phyloP scores from a whole-genome alignment of 2,329 filamentous ascomycete species.

The Periglandula ipomoeae region DNA sequence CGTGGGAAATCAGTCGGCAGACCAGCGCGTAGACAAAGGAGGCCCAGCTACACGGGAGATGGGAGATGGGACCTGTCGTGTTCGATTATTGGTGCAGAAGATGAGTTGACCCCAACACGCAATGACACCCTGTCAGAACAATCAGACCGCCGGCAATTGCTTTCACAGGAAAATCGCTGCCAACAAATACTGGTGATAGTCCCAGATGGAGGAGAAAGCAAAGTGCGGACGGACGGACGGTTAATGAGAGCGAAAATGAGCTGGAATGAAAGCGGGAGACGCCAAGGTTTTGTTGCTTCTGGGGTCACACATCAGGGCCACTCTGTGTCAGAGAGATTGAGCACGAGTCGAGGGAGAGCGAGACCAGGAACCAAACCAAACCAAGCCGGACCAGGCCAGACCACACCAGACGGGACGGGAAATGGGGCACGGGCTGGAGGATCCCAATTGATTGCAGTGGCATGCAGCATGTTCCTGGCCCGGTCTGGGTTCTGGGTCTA shows the following conservation, averaged over 20 bases:
- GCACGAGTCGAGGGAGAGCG: slow-evolving; percentile 2
- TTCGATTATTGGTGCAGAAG: not conserved
- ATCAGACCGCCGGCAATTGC: not conserved
- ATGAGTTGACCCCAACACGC: no score
- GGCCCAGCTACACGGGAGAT: no score
- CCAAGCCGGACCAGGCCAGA: no score
- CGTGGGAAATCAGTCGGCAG: no score
- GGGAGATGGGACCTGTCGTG: not conserved
- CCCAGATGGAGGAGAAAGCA: not conserved
- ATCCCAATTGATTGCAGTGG: not conserved
- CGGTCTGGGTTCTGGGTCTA: no score
- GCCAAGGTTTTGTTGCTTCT: slow-evolving; percentile 3
- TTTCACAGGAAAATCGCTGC: not conserved
- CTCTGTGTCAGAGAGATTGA: not conserved
- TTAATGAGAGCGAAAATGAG: not conserved
- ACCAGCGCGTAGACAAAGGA: not conserved
- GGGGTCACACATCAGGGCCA: not conserved
- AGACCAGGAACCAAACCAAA: not conserved
- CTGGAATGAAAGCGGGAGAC: not conserved
- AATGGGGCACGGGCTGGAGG: not conserved
- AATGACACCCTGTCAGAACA: not conserved
- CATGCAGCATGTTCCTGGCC: no score
- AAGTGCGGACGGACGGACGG: not conserved
- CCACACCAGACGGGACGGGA: not conserved
- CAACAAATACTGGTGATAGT: not conserved